A percentile compares a stretch with the other conserved stretches of the same genome.
These are phyloP conservation scores for Fraxinus quadrangulata DNA, from an alignment of 257 asterid species.

Conservation along the genomic window DNA sequence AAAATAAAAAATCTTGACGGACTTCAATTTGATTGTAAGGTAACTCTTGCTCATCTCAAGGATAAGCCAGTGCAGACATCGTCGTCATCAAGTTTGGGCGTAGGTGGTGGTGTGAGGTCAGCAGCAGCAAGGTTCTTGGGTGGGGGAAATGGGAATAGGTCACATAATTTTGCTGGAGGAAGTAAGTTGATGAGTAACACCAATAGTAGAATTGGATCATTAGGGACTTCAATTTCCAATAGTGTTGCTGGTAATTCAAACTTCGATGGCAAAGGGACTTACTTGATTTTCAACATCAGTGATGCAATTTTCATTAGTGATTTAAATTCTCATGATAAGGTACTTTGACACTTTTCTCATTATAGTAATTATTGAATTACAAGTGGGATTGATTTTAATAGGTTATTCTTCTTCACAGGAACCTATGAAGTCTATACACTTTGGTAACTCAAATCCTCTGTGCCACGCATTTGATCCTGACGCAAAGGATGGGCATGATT, in stretches of 20 bases:
- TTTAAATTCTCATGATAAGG: conserved; percentile 97
- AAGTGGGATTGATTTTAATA: conserved; percentile 32
- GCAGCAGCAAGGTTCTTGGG: conserved; percentile 95
- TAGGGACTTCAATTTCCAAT: conserved; percentile 75
- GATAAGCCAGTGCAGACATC: conserved; percentile 77
- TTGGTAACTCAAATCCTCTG: conserved; percentile 87
- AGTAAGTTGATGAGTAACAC: conserved; percentile 60
- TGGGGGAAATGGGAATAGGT: conserved; percentile 78
- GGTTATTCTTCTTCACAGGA: conserved; percentile 61
- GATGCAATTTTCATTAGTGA: conserved; percentile 90
- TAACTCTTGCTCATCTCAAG: conserved; percentile 84
- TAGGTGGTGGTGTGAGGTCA: conserved; percentile 87
- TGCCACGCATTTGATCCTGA: conserved; percentile 98
- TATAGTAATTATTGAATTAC: conserved; percentile 11
- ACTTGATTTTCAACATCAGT: conserved; percentile 89
- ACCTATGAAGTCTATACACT: conserved; percentile 90
- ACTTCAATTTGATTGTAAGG: conserved; percentile 46
- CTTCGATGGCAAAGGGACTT: conserved; percentile 92
- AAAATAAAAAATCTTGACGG: neutral
- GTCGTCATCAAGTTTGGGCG: conserved; percentile 73
- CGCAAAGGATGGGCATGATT: conserved; percentile 96
- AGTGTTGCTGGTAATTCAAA: conserved; percentile 60
- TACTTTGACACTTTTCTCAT: conserved; percentile 32
- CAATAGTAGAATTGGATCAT: conserved; percentile 75
- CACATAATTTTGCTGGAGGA: conserved; percentile 95